Base-by-base conservation (phyloP, 2,329 filamentous ascomycete species). In the Colletotrichum sidae region DNA sequence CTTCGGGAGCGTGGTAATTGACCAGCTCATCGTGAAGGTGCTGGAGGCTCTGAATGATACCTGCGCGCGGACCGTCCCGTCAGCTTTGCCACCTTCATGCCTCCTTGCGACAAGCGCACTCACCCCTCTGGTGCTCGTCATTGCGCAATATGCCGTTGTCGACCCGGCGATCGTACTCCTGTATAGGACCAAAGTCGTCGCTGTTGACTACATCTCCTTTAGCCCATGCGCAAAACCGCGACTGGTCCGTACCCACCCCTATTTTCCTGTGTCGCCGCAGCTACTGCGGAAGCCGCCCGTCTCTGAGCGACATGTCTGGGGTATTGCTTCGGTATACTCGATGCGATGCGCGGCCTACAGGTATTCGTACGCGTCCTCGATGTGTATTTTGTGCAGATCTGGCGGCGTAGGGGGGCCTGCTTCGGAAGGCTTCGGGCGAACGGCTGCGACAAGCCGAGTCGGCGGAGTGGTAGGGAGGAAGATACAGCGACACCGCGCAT, bases 71-170 rank as follows among this genome's bases (percentile, higher is more conserved):
- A 10, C 34, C 15, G 9, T 41, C 37, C 34, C 42, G 47, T 65
- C 44, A 69, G 65, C 53, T 37, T 51, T 25, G 25, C 25, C 25
- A 25, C 25, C 25, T 5, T 25, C 25, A 25, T 25, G 25, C 25
- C 25, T 25, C 25, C 25, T 25, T 25, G 25, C 25, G 25, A 25
- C 25, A 33, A 56, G 49, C 17, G 6, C 53, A 68, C 81, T 71
- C 80, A 94, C 92, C 90, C 84, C 96, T 84, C 78, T 99, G 96
- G 78, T 97, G 92, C 69, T 93, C 89, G 76, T 99, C 96, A 76
- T 98, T 93, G 69, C 91, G 87, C 69, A 99, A 77, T 53, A 87
- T 82, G 10, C 94, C 93, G 47, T 84, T 81, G 51, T 88, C 83
- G 8, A 99, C 94, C 51, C 95, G 88, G 65, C 86, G 84, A 76